Evolutionary conservation across 352 stramenopile species (phyloP).

Genomic region (Pythium vanterpoolii): DNA sequence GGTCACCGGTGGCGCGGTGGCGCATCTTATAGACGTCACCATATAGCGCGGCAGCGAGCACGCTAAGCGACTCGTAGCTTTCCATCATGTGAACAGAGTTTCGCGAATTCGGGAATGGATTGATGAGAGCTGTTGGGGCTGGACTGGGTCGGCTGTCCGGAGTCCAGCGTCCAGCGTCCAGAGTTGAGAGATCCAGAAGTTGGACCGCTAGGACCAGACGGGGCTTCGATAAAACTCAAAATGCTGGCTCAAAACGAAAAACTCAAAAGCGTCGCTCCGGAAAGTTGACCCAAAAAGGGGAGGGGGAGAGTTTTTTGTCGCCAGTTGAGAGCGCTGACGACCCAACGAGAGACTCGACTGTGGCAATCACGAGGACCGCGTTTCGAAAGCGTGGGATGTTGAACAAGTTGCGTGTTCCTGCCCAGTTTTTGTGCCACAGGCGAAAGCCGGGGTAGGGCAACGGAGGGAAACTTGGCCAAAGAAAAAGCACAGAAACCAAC

Average conservation of each 20-base stretch:
- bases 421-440: conserved; percentile 2
- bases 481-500: neutral
- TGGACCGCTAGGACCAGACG: conserved; percentile 14
- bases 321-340: conserved; percentile 14
- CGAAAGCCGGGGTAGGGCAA: conserved; percentile 2
- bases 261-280: neutral
- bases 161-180: conserved; percentile 11
- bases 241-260: neutral
- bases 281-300: neutral
- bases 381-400: neutral
- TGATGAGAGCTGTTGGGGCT: conserved; percentile 3
- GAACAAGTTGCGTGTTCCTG: conserved; percentile 18
- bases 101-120: conserved; percentile 16
- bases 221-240: conserved; percentile 11
- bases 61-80: conserved; percentile 55
- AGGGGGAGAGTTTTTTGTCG: conserved; percentile 12
- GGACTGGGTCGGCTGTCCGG: neutral
- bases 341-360: conserved; percentile 11
- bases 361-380: neutral
- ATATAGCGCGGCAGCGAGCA: conserved; percentile 68
- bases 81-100: neutral
- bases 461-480: conserved; percentile 5
- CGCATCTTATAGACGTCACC: conserved; percentile 65
- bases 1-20: conserved; percentile 42
- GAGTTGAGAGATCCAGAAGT: conserved; percentile 17